These are phyloP conservation scores for Mycena polygramma DNA, from an alignment of 768 basidiomycete species.

Conservation along the genomic window DNA sequence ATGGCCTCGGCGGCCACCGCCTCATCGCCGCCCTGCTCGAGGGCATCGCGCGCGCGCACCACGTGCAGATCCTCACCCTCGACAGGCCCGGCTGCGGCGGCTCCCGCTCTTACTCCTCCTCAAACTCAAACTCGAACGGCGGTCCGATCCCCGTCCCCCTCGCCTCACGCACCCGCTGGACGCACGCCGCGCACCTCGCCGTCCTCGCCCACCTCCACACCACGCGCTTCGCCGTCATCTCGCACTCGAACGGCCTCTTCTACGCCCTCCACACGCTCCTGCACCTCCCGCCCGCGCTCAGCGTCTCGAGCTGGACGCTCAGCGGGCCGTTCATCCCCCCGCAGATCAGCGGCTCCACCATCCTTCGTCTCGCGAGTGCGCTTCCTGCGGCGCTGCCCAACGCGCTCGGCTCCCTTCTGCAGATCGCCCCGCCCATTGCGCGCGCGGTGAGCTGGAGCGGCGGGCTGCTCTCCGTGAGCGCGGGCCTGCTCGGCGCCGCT, in stretches of 20 bases:
- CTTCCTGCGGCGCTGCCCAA: background rate
- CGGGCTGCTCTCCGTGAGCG: slow-evolving; percentile 22
- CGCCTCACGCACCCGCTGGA: slow-evolving; percentile 29
- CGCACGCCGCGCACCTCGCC: slow-evolving; percentile 34
- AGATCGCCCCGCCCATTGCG: slow-evolving; percentile 23
- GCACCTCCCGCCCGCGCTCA: slow-evolving; percentile 4
- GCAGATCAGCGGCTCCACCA: background rate
- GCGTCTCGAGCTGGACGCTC: slow-evolving; percentile 5
- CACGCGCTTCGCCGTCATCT: slow-evolving; percentile 32
- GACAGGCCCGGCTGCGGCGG: slow-evolving; percentile 31
- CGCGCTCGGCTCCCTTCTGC: slow-evolving; percentile 27
- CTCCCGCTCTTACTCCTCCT: no score
- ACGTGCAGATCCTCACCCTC: slow-evolving; percentile 32
- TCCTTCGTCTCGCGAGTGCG: slow-evolving; percentile 1
- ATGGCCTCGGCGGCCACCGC: slow-evolving; percentile 36
- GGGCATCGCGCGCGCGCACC: slow-evolving; percentile 30
- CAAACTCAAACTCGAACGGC: no score
- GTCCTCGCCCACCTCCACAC: slow-evolving; percentile 25
- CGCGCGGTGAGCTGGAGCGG: slow-evolving; percentile 25
- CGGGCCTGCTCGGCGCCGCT: background rate
- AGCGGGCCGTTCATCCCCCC: background rate
- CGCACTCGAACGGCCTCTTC: slow-evolving; percentile 36
- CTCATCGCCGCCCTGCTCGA: slow-evolving; percentile 32
- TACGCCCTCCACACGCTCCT: slow-evolving; percentile 32
- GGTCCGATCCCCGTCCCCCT: slow-evolving; percentile 18